Conservation (phyloP, 2,329 filamentous ascomycete genomes). For the Macrophomina pseudophaseolina region DNA sequence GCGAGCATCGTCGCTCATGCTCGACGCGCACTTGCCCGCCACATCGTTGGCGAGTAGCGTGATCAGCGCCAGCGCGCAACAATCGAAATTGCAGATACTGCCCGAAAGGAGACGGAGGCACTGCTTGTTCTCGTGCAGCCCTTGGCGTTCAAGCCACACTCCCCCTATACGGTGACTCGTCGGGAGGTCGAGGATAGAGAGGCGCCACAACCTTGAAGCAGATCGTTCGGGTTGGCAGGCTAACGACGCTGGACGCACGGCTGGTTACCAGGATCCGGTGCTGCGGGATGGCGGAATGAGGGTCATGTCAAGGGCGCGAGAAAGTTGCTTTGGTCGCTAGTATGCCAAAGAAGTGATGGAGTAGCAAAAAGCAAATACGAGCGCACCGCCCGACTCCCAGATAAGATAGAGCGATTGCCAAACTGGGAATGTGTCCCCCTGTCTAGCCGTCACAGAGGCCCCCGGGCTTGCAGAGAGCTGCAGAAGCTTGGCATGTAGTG, state of each 20-base stretch:
- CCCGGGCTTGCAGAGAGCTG: not conserved
- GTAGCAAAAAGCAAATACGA: constrained; percentile 16
- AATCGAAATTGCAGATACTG: constrained; percentile 6
- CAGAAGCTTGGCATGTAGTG: constrained; percentile 20
- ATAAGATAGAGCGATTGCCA: constrained; percentile 19
- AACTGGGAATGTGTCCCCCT: constrained; percentile 19
- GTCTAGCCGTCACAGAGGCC: not conserved
- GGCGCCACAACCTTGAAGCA: constrained; percentile 18
- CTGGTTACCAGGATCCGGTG: constrained; percentile 15
- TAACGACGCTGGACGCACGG: constrained; percentile 15
- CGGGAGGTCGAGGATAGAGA: not conserved
- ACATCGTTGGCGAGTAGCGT: not conserved
- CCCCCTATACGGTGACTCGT: constrained; percentile 13
- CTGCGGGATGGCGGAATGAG: constrained; percentile 12
- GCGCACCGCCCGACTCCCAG: constrained; percentile 14
- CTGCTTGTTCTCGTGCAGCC: not conserved
- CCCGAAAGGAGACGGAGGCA: not conserved
- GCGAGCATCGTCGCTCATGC: not conserved
- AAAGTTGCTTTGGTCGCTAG: constrained; percentile 20
- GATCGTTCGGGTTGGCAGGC: constrained; percentile 5
- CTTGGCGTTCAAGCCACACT: constrained; percentile 15
- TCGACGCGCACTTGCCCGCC: not conserved
- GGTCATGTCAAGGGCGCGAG: not conserved
- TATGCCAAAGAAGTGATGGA: constrained; percentile 13
- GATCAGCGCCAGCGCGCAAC: constrained; percentile 1